A percentile compares a stretch with the other conserved stretches of the same genome.
Evolutionary conservation across 2,329 filamentous ascomycete species (phyloP).

Genomic region (Leptodontidium sp.): DNA sequence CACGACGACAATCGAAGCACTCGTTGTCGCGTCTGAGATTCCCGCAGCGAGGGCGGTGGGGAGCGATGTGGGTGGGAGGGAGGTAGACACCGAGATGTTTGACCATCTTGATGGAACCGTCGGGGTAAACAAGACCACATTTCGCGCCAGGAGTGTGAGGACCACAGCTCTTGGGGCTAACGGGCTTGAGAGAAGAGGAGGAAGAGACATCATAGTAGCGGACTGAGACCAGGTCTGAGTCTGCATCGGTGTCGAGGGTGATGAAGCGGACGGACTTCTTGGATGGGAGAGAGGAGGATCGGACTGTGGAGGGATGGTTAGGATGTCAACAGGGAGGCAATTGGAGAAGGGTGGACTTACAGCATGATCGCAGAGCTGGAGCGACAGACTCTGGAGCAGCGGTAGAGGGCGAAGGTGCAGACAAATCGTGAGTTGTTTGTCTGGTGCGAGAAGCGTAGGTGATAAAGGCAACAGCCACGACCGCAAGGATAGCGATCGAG

Average conservation of each 20-base stretch:
- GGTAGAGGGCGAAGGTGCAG: background rate
- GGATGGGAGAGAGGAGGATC: background rate
- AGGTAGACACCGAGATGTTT: constrained; percentile 5
- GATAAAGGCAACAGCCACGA: background rate
- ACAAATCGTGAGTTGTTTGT: background rate
- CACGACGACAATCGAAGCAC: constrained; percentile 11
- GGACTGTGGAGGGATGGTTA: background rate
- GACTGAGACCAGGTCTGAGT: background rate
- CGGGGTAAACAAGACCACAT: background rate
- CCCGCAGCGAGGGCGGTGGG: constrained; percentile 1
- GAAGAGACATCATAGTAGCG: background rate
- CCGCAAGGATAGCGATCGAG: background rate
- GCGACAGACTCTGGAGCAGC: background rate
- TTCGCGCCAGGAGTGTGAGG: constrained; percentile 9
- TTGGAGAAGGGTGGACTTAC: background rate
- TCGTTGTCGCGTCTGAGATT: background rate
- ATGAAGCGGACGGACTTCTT: constrained; percentile 12
- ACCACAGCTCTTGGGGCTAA: background rate
- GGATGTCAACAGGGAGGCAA: background rate
- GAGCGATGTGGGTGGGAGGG: background rate
- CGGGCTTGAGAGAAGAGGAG: background rate
- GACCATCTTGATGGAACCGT: constrained; percentile 13
- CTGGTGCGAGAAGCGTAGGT: background rate
- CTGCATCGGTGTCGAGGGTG: background rate
- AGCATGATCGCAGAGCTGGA: constrained; percentile 10